Evolutionary conservation across 176 grass and related monocot genomes (phyloP), one percentile per base, ranked within the genome.

Genomic region (Oryza nivara): DNA sequence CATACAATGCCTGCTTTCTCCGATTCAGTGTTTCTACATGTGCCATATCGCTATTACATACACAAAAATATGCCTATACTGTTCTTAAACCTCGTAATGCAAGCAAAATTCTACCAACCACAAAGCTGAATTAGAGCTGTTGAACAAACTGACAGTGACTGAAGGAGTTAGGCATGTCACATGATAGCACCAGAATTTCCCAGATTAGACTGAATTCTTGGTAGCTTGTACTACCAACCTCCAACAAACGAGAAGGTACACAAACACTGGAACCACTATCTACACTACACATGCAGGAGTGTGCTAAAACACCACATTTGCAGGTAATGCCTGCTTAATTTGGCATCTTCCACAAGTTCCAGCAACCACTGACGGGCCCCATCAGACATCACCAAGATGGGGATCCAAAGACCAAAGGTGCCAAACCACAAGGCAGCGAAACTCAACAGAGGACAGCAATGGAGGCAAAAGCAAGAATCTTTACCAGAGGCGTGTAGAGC

Each of bases 401-500:
- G 32, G 85, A 91, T 84, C 76, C 71, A 58, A 74, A 28, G 28
- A 26, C 28, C 28, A 28, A 28, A 83, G 74, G 16, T 52, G 36
- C 75, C 74, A 79, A 49, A 74, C 47, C 84, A 80, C 78, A 69
- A 86, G 78, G 36, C 70, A 46, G 41, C 49, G 68, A 36, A 63
- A 63, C 58, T 71, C 74, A 47, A 69, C 20, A 65, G 32, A 23
- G 52, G 52, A 38, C 43, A 78, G 28, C 60, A 28, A 54, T 10
- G 15, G n/a, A 43, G 15, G 40, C 15, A 71, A 71, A 71, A 30
- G 32, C 49, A 76, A 70, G 81, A 76, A 63, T 17, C 51, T 92
- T 92, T 81, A 99, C 97, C 86, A 99, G 82, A 56, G 93, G 92
- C 84, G 97, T 99, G 88, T 99, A 99, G 65, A 99, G 81, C 72